Evolutionary conservation across 192 early-diverging fungal species (phyloP).

Genomic region (Podila epigama): DNA sequence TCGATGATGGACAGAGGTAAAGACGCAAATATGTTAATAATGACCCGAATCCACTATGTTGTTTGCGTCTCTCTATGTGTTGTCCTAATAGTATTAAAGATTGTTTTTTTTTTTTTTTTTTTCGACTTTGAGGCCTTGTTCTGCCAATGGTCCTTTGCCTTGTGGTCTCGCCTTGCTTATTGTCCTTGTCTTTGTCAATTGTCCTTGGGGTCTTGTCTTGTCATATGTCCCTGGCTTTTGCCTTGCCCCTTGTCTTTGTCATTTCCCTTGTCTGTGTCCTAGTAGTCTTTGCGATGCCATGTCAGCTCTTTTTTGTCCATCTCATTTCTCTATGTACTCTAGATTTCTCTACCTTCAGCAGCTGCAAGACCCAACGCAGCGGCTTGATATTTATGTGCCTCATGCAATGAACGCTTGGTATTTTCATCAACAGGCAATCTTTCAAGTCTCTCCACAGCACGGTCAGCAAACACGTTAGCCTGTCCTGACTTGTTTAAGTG

Average conservation of each 20-base stretch:
- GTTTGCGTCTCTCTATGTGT: too few species aligned
- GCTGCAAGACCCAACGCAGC: slow-evolving; percentile 34
- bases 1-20: neutral
- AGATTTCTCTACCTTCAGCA: slow-evolving; percentile 10
- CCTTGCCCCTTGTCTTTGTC: too few species aligned
- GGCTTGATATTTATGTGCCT: slow-evolving; percentile 30
- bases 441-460: slow-evolving; percentile 17
- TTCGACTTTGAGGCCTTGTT: too few species aligned
- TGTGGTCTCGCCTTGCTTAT: too few species aligned
- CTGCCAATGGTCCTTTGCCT: too few species aligned
- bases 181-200: too few species aligned
- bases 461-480: slow-evolving; percentile 7
- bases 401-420: slow-evolving; percentile 13
- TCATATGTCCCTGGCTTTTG: too few species aligned
- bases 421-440: slow-evolving; percentile 46
- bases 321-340: neutral
- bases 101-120: too few species aligned
- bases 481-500: slow-evolving; percentile 17
- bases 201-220: too few species aligned
- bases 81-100: too few species aligned
- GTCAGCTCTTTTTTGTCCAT: neutral
- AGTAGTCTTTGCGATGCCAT: neutral
- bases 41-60: too few species aligned
- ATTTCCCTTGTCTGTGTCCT: neutral
- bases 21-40: neutral